A percentile compares a stretch with the other conserved stretches of the same genome.
phyloP scores from a whole-genome alignment of 805 yeast species.

The Pichia californica region DNA sequence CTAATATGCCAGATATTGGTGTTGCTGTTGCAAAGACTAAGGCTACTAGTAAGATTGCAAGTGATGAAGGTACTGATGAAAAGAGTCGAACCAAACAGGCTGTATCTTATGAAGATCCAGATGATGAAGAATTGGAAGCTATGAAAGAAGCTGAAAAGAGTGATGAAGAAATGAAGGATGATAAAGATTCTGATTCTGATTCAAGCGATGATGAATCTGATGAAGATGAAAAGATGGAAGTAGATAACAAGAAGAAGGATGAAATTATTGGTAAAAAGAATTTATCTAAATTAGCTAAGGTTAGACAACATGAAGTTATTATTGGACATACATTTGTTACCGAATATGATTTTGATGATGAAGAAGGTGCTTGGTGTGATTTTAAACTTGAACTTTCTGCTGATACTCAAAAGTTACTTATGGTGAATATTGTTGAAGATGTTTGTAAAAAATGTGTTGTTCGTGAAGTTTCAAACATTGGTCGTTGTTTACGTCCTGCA shows the following conservation, averaged over 20 bases:
- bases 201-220: constrained; percentile 36
- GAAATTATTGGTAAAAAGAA: constrained; percentile 20
- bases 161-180: constrained; percentile 56
- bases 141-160: constrained; percentile 80
- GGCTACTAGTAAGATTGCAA: constrained; percentile 33
- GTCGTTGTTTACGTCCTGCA: constrained; percentile 83
- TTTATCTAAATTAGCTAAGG: constrained; percentile 59
- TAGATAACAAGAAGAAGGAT: constrained; percentile 8
- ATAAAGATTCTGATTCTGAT: constrained; percentile 30
- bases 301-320: constrained; percentile 79
- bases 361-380: constrained; percentile 85
- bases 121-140: constrained; percentile 88
- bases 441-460: constrained; percentile 87
- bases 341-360: constrained; percentile 86
- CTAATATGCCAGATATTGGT: constrained; percentile 58
- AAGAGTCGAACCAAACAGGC: constrained; percentile 70
- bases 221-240: constrained; percentile 25
- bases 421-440: constrained; percentile 95
- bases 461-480: constrained; percentile 84
- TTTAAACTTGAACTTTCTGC: constrained; percentile 79
- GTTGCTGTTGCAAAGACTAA: constrained; percentile 59
- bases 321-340: constrained; percentile 67
- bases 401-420: constrained; percentile 83
- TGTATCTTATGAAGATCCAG: constrained; percentile 90
- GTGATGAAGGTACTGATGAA: constrained; percentile 33